A percentile compares a stretch with the other conserved stretches of the same genome.
phyloP scores from a whole-genome alignment of 208 protist species.

The Borovskyia barvae region DNA sequence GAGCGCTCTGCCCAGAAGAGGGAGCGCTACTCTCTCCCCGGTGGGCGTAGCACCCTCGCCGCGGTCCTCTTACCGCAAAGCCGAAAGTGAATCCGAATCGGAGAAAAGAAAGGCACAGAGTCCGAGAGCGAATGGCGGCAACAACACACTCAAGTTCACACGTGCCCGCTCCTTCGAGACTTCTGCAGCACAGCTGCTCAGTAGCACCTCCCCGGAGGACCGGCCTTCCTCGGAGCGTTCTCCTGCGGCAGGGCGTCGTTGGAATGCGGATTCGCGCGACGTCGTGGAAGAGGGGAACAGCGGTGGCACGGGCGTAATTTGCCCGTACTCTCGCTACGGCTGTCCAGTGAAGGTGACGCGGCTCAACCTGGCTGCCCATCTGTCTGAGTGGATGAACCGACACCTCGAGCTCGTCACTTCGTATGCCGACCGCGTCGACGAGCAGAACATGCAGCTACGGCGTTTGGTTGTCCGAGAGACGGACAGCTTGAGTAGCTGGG shows the following conservation, averaged over 20 bases:
- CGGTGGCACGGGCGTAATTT: constrained; percentile 21
- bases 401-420: constrained; percentile 65
- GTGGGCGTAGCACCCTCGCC: not conserved
- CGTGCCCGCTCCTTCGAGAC: constrained; percentile 8
- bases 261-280: not conserved
- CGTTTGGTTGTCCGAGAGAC: constrained; percentile 41
- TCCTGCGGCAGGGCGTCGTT: constrained; percentile 5
- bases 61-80: not conserved
- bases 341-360: constrained; percentile 50
- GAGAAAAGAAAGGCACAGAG: not conserved
- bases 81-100: not conserved
- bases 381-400: constrained; percentile 45
- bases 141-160: constrained; percentile 21
- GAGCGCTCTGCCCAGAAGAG: not conserved
- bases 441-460: constrained; percentile 70
- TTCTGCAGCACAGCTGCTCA: constrained; percentile 11
- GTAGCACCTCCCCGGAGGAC: constrained; percentile 4
- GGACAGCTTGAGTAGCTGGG: constrained; percentile 18
- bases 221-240: constrained; percentile 14
- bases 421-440: constrained; percentile 69
- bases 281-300: constrained; percentile 8
- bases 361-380: constrained; percentile 41
- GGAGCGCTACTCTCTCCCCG: not conserved
- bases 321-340: constrained; percentile 74
- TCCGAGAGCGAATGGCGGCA: not conserved